Evolutionary conservation across 805 yeast genomes (phyloP).

Genomic region (Blastobotrys terrestris): DNA sequence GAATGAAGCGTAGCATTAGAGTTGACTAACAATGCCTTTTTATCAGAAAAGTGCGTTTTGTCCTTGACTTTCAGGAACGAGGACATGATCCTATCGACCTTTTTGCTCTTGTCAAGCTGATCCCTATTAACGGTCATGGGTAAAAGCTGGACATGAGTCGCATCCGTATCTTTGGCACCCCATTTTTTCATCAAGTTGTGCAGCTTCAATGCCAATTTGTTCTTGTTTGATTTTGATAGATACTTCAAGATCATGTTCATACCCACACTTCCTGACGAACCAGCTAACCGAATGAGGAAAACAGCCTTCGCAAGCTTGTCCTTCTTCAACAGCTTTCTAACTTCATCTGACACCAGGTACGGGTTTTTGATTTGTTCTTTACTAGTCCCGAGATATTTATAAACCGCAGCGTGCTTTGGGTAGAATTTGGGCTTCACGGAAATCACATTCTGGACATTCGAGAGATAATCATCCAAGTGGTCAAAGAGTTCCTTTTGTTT

Average conservation of each 20-base stretch:
- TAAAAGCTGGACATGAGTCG: constrained; percentile 2
- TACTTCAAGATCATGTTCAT: constrained; percentile 15
- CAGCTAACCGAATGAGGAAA: constrained; percentile 12
- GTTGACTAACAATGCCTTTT: not conserved
- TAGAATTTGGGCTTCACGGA: constrained; percentile 8
- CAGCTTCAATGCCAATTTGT: constrained; percentile 11
- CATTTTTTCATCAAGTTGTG: constrained; percentile 15
- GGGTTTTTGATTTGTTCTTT: constrained; percentile 13
- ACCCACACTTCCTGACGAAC: constrained; percentile 15
- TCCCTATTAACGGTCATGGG: not conserved
- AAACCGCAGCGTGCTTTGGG: constrained; percentile 10
- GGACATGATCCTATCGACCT: not conserved
- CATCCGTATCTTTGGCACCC: constrained; percentile 14
- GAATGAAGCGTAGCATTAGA: constrained; percentile 9
- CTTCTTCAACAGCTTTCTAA: constrained; percentile 9
- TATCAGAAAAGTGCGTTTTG: not conserved
- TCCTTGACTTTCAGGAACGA: not conserved
- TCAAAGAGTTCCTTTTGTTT: not conserved
- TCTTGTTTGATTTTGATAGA: constrained; percentile 1
- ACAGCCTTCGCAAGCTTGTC: constrained; percentile 12
- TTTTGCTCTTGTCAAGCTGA: not conserved
- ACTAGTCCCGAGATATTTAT: constrained; percentile 13
- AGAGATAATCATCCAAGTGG: constrained; percentile 1
- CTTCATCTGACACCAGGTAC: constrained; percentile 14
- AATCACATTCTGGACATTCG: constrained; percentile 8